phyloP scores from a whole-genome alignment of 2,329 filamentous ascomycete species.

The Epichloe baconii region DNA sequence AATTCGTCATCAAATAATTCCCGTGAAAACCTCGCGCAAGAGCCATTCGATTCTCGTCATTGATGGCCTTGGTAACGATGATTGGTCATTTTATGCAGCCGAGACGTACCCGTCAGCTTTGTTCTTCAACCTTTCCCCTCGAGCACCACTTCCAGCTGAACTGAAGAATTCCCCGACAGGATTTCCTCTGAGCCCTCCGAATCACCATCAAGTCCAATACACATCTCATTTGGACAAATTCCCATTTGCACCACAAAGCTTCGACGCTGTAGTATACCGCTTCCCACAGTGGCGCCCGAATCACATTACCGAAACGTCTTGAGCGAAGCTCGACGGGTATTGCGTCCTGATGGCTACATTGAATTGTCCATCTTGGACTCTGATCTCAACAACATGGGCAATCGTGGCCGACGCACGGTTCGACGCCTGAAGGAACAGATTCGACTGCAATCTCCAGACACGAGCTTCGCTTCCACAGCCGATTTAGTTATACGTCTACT shows the following conservation, averaged over 20 bases:
- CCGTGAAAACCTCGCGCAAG: conserved; percentile 22
- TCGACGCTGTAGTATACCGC: conserved; percentile 62
- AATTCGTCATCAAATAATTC: conserved; percentile 54
- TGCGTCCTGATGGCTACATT: conserved; percentile 67
- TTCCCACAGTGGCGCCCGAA: conserved; percentile 58
- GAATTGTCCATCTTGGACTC: conserved; percentile 67
- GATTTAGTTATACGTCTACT: conserved; percentile 54
- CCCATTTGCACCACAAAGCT: conserved; percentile 64
- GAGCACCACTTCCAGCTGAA: conserved; percentile 36
- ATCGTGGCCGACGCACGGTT: conserved; percentile 52
- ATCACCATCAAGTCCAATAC: conserved; percentile 66
- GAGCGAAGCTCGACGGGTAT: conserved; percentile 61
- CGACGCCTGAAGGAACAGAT: conserved; percentile 60
- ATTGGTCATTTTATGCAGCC: conserved; percentile 72
- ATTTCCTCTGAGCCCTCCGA: conserved; percentile 46
- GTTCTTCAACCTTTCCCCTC: conserved; percentile 63
- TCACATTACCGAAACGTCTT: conserved; percentile 57
- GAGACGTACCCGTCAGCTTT: conserved; percentile 63
- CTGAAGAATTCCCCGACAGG: conserved; percentile 27
- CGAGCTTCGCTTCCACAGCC: conserved; percentile 45
- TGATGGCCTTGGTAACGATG: conserved; percentile 74
- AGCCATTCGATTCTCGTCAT: conserved; percentile 59
- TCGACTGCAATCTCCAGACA: conserved; percentile 44
- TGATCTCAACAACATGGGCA: conserved; percentile 74
- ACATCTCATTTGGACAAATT: conserved; percentile 49